A percentile compares a stretch with the other conserved stretches of the same genome.
Conservation (phyloP, 2,329 filamentous ascomycete genomes). For the Aspergillus latus region DNA sequence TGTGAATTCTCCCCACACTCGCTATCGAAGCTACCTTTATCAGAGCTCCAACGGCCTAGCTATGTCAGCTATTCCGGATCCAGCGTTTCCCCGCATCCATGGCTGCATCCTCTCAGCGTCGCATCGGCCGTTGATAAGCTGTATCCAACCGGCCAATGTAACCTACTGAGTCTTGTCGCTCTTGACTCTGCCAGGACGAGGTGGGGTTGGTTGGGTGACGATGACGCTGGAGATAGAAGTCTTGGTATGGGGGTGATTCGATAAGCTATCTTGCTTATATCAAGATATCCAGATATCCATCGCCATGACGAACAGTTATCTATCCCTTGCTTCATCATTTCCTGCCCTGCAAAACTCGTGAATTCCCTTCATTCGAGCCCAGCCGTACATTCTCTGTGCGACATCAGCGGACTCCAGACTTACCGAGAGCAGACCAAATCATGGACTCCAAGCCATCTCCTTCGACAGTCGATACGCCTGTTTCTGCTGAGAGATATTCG, state of each 20-base stretch:
- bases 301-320: constrained; percentile 8
- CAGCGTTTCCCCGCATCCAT: not conserved
- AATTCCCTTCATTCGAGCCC: not conserved
- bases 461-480: constrained; percentile 11
- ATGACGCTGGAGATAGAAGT: constrained; percentile 7
- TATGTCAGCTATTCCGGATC: not conserved
- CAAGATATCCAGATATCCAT: not conserved
- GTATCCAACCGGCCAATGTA: constrained; percentile 14
- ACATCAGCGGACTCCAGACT: not conserved
- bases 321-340: constrained; percentile 10
- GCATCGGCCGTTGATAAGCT: constrained; percentile 13
- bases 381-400: not conserved
- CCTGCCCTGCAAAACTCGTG: not conserved
- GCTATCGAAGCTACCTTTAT: not conserved
- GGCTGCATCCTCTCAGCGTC: not conserved
- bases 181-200: not conserved
- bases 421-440: not conserved
- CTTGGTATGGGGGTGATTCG: not conserved
- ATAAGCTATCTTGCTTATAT: constrained; percentile 6
- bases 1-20: not conserved
- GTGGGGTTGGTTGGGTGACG: not conserved
- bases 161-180: constrained; percentile 4
- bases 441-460: constrained; percentile 8
- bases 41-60: not conserved
- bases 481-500: constrained; percentile 8